phyloP scores from a whole-genome alignment of 2,329 filamentous ascomycete species.

The Paracorniculantispora psalliotae region DNA sequence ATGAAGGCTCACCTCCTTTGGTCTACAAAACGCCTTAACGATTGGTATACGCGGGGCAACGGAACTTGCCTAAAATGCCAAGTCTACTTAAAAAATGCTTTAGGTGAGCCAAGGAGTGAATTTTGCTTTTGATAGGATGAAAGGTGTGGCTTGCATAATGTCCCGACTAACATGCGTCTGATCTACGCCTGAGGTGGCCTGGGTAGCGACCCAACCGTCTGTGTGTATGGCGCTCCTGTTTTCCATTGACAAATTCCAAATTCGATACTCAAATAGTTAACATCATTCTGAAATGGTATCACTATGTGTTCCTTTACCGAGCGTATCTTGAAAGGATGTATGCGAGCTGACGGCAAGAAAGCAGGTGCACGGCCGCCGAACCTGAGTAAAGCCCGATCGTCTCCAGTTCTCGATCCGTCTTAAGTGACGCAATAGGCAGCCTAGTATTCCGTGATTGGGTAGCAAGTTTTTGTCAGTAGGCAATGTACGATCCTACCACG shows the following conservation, averaged over 20 bases:
- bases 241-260: not conserved
- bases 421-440: not conserved
- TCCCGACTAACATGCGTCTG: not conserved
- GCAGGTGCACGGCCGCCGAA: not conserved
- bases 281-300: too few species aligned
- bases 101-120: not conserved
- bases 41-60: not conserved
- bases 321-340: too few species aligned
- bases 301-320: too few species aligned
- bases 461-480: not conserved
- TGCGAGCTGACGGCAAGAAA: too few species aligned
- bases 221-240: not conserved
- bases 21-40: not conserved
- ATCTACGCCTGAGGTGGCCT: slow-evolving; percentile 1
- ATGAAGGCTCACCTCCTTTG: slow-evolving; percentile 6
- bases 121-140: not conserved
- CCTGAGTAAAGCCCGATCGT: not conserved
- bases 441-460: not conserved
- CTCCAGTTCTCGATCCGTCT: not conserved
- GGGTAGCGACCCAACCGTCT: not conserved
- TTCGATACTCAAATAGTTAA: too few species aligned
- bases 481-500: not conserved
- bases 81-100: not conserved
- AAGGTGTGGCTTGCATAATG: not conserved
- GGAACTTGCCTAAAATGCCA: slow-evolving; percentile 1